A percentile compares a stretch with the other conserved stretches of the same genome.
phyloP scores from a whole-genome alignment of 495 filamentous ascomycete genomes.

The Penicillium canariense region DNA sequence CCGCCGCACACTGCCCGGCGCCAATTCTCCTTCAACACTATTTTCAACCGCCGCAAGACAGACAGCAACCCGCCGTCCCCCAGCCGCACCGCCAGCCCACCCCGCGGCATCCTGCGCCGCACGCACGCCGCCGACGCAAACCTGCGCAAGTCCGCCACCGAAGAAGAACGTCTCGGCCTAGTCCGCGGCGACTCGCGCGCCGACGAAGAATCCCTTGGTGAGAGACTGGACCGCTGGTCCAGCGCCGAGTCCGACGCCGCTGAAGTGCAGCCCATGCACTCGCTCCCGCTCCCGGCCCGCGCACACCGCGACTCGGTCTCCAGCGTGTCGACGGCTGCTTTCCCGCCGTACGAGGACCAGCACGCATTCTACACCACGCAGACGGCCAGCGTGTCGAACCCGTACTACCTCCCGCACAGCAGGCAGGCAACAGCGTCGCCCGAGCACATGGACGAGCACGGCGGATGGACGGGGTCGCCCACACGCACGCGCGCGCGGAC shows the following conservation, averaged over 20 bases:
- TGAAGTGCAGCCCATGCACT: slow-evolving; percentile 22
- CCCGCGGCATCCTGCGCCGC: slow-evolving; percentile 44
- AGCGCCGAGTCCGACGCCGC: slow-evolving; percentile 27
- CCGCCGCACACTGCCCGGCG: slow-evolving; percentile 49
- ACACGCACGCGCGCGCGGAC: slow-evolving; percentile 19
- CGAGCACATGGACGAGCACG: slow-evolving; percentile 14
- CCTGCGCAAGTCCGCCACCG: slow-evolving; percentile 57
- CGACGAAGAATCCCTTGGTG: slow-evolving; percentile 31
- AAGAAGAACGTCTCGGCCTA: slow-evolving; percentile 85
- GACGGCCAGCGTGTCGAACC: slow-evolving; percentile 17
- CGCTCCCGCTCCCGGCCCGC: slow-evolving; percentile 6
- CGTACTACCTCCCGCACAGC: slow-evolving; percentile 23
- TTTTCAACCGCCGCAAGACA: slow-evolving; percentile 57
- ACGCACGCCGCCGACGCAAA: slow-evolving; percentile 35
- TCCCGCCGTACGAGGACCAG: slow-evolving; percentile 36
- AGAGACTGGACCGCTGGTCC: slow-evolving; percentile 34
- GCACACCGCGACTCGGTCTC: slow-evolving; percentile 31
- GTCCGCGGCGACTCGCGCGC: slow-evolving; percentile 67
- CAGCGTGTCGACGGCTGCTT: slow-evolving; percentile 32
- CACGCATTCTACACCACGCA: slow-evolving; percentile 19
- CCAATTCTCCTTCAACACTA: slow-evolving; percentile 89
- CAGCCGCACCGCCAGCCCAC: slow-evolving; percentile 27
- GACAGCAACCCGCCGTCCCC: slow-evolving; percentile 29
- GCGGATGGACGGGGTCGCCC: slow-evolving; percentile 1
- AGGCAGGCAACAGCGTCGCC: slow-evolving; percentile 13